Evolutionary conservation across 73 alveolate genomes (phyloP).

Genomic region (Tetrahymena borealis): DNA sequence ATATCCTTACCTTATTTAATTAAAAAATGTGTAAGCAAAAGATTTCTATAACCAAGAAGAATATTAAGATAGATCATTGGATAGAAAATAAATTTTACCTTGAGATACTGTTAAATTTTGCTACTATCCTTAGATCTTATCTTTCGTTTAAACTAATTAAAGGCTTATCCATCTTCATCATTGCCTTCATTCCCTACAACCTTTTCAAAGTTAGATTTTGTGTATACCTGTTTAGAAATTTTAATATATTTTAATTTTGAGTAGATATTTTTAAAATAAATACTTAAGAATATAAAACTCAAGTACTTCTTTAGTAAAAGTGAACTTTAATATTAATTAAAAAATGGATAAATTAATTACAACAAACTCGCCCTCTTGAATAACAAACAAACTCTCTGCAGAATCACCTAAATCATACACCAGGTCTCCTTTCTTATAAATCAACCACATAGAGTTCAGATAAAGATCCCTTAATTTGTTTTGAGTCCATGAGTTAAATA

Average conservation of each 20-base stretch:
- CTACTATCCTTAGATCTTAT: not conserved
- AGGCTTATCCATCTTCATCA: not conserved
- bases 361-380: not conserved
- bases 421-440: not conserved
- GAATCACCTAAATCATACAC: not conserved
- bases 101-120: not conserved
- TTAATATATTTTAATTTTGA: too few species aligned
- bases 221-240: not conserved
- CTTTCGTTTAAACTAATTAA: not conserved
- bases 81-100: not conserved
- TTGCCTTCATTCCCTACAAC: not conserved
- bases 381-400: not conserved
- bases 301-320: too few species aligned
- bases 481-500: not conserved
- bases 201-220: not conserved
- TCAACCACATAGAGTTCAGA: not conserved
- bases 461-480: not conserved
- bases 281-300: too few species aligned
- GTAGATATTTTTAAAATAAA: not conserved
- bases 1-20: not conserved
- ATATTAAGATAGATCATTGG: too few species aligned
- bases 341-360: not conserved
- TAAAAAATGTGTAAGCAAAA: not conserved
- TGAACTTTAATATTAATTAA: not conserved
- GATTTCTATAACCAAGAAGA: too few species aligned